Conservation (phyloP, 2,329 filamentous ascomycete species). For the Clarireedia monteithiana region DNA sequence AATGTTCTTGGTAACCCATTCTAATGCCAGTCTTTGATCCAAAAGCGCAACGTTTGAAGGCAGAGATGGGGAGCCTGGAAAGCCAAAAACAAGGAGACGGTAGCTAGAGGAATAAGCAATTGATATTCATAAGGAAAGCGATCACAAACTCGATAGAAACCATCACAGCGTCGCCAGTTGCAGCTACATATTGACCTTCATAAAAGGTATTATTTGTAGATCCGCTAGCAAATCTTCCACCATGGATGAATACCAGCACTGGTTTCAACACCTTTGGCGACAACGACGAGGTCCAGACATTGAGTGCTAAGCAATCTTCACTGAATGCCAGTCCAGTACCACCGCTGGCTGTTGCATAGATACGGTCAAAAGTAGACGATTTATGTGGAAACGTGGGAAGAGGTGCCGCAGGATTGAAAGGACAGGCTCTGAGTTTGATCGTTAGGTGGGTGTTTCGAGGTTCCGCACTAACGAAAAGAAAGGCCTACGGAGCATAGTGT, state of each 20-base stretch:
- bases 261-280: slow-evolving; percentile 30
- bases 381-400: background rate
- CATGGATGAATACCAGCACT: slow-evolving; percentile 38
- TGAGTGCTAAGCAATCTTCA: slow-evolving; percentile 34
- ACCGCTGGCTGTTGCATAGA: background rate
- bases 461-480: background rate
- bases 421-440: background rate
- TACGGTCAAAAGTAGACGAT: background rate
- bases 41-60: background rate
- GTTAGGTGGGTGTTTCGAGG: background rate
- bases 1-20: slow-evolving; percentile 21
- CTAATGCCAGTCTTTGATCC: slow-evolving; percentile 2
- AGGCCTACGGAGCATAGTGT: background rate
- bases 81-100: background rate
- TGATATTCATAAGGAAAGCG: no score
- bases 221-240: slow-evolving; percentile 35
- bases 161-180: background rate
- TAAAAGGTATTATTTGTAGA: slow-evolving; percentile 28
- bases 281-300: slow-evolving; percentile 32
- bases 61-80: slow-evolving; percentile 32
- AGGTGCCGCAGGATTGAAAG: background rate
- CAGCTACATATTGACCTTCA: slow-evolving; percentile 1
- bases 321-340: background rate
- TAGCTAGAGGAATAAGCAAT: background rate
- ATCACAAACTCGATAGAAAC: background rate